phyloP scores from a whole-genome alignment of 108 stramenopile species.

The Seminavis robusta region DNA sequence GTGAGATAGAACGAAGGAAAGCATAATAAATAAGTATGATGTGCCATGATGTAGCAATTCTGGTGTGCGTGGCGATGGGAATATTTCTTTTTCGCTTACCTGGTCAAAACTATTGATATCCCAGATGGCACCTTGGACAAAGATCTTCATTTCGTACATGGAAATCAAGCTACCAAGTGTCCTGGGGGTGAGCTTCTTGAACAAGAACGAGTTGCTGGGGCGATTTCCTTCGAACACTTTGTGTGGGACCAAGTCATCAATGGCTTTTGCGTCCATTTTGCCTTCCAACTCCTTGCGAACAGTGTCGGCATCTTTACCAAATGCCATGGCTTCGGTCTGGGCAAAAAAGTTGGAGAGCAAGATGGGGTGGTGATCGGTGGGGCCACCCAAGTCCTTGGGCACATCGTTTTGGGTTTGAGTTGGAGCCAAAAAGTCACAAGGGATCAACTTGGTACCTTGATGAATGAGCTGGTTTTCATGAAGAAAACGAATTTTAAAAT shows the following conservation, averaged over 20 bases:
- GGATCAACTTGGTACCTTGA: conserved; percentile 94
- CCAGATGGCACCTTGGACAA: conserved; percentile 98
- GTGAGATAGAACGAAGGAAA: conserved; percentile 50
- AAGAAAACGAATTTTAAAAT: too few species aligned
- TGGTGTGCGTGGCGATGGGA: too few species aligned
- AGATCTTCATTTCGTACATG: conserved; percentile 97
- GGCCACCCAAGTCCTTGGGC: conserved; percentile 53
- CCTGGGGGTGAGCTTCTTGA: conserved; percentile 82
- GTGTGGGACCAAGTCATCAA: conserved; percentile 83
- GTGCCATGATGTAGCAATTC: background rate
- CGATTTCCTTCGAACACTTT: conserved; percentile 98
- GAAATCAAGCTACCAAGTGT: conserved; percentile 91
- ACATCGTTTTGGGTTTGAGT: conserved; percentile 72
- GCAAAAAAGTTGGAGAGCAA: conserved; percentile 99
- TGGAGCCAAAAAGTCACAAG: conserved; percentile 95
- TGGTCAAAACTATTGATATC: conserved; percentile 97
- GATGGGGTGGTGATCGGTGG: conserved; percentile 95
- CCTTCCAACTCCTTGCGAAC: conserved; percentile 44
- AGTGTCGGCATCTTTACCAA: conserved; percentile 72
- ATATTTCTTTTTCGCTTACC: conserved; percentile 92
- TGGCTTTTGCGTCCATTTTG: conserved; percentile 78
- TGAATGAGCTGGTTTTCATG: too few species aligned
- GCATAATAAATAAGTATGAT: background rate
- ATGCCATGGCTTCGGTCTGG: conserved; percentile 97
- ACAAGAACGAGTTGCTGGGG: conserved; percentile 89